Evolutionary conservation across 768 basidiomycete species (phyloP), one percentile per base, ranked within the genome.

Genomic region (Tricholoma matsutake): DNA sequence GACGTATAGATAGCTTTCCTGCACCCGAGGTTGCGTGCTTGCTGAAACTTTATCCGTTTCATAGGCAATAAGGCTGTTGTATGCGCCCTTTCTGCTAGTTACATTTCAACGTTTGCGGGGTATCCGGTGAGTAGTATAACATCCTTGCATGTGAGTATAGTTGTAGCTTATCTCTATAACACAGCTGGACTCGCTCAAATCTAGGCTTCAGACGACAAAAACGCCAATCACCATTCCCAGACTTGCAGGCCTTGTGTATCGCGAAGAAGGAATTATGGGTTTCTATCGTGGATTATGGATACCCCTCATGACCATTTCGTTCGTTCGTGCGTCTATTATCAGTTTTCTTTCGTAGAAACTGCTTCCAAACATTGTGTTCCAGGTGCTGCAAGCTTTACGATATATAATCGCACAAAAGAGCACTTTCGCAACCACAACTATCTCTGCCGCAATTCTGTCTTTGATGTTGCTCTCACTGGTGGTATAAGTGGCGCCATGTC

Each of bases 131-230:
- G 79, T 84, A 29, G 11, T 51, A 4, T 13, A 16, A 3, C 56
- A 41, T 9, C 6, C 29, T 35, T 25, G 52, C 20, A 10, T 25
- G n/a, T 16, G 14, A n/a, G 11, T 22, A 16, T 54, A 34, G 53
- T 39, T 57, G 49, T 31, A 52, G 45, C 56, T 54, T 29, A 54
- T 55, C 29, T 28, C 60, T 18, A 41, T 57, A 37, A 39, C 11
- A 39, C 68, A 96, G 87, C 79, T 98, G 78, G 96, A 98, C 74
- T 94, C 91, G 58, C 83, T 98, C 76, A 98, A 98, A 77, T 96
- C 93, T 63, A 81, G 94, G 69, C 77, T 97, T 56, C 94, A 97
- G 76, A 93, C 92, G 47, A 89, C 86, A 56, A 88, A 89, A 72
- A 86, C 82, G 55, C 84, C 81, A 57, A 83, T 91, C 65, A 85